Evolutionary conservation across 2,329 filamentous ascomycete genomes (phyloP).

Genomic region (Aspergillus alliaceus): DNA sequence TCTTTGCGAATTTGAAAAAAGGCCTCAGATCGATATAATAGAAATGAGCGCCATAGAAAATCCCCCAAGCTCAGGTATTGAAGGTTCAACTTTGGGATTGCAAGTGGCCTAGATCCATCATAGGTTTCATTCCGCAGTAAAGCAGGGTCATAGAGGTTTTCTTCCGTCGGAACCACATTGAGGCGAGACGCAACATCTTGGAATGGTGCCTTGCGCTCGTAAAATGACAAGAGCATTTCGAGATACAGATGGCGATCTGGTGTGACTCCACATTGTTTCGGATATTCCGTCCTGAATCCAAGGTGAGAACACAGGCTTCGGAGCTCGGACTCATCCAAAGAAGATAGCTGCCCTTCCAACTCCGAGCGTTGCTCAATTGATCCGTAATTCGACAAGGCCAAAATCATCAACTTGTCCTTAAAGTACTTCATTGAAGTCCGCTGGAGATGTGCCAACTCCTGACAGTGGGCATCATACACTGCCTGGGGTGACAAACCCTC

Average conservation of each 20-base stretch:
- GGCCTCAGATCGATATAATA: conserved; percentile 84
- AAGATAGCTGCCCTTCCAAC: conserved; percentile 71
- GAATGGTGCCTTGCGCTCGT: conserved; percentile 78
- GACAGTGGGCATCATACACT: conserved; percentile 78
- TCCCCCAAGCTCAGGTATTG: conserved; percentile 95
- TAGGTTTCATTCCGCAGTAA: conserved; percentile 82
- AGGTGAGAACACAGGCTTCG: conserved; percentile 67
- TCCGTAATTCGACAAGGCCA: conserved; percentile 89
- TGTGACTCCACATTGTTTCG: conserved; percentile 67
- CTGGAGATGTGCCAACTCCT: conserved; percentile 75
- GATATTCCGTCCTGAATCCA: conserved; percentile 80
- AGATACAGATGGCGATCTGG: conserved; percentile 50
- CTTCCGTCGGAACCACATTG: conserved; percentile 80
- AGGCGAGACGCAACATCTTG: conserved; percentile 73
- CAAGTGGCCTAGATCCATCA: conserved; percentile 80
- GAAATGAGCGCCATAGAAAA: conserved; percentile 92
- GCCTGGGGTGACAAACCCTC: conserved; percentile 70
- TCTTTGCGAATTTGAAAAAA: conserved; percentile 94
- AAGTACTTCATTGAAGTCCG: conserved; percentile 76
- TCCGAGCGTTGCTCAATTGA: conserved; percentile 80
- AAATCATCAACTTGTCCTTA: conserved; percentile 83
- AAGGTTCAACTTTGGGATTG: conserved; percentile 90
- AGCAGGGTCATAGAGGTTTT: conserved; percentile 72
- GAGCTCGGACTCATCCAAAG: conserved; percentile 74
- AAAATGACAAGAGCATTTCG: conserved; percentile 72